phyloP scores from a whole-genome alignment of 805 yeast species.

The Kodamaea fukazawae region DNA sequence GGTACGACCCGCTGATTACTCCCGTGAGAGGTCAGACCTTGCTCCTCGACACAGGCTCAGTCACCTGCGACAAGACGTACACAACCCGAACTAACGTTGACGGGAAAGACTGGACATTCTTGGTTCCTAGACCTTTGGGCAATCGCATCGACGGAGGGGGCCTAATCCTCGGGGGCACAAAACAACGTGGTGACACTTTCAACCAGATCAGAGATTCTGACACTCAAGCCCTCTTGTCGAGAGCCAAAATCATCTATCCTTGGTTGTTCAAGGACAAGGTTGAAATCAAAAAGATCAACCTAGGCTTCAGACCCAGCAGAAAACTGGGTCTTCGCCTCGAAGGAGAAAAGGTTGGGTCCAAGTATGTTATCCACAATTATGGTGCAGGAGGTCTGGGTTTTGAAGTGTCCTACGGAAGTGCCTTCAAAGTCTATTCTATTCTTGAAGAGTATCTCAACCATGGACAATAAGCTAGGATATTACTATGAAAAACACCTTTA shows the following conservation, averaged over 20 bases:
- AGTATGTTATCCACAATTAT: slow-evolving; percentile 54
- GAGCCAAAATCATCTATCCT: slow-evolving; percentile 52
- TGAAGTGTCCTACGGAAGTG: slow-evolving; percentile 67
- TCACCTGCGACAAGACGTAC: not conserved
- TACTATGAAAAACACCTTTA: too few species aligned
- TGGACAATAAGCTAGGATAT: too few species aligned
- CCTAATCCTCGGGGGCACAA: slow-evolving; percentile 71
- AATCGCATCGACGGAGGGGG: slow-evolving; percentile 43
- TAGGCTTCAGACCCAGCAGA: slow-evolving; percentile 69
- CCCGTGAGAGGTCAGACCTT: slow-evolving; percentile 74
- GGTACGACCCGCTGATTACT: slow-evolving; percentile 40
- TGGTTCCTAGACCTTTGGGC: slow-evolving; percentile 53
- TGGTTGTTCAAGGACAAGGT: slow-evolving; percentile 41
- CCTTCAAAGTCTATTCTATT: slow-evolving; percentile 35
- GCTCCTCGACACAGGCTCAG: slow-evolving; percentile 33
- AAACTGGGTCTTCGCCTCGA: slow-evolving; percentile 51
- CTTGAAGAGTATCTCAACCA: not conserved
- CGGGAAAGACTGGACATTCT: slow-evolving; percentile 53
- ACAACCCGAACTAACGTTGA: slow-evolving; percentile 3
- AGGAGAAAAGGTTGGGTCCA: slow-evolving; percentile 16
- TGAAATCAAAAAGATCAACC: slow-evolving; percentile 49
- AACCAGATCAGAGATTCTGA: slow-evolving; percentile 44
- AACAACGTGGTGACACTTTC: slow-evolving; percentile 45
- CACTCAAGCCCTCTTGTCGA: slow-evolving; percentile 40
- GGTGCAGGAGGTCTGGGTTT: slow-evolving; percentile 81